Evolutionary conservation across 805 yeast species (phyloP).

Genomic region (Sugiyamaella lignohabitans): DNA sequence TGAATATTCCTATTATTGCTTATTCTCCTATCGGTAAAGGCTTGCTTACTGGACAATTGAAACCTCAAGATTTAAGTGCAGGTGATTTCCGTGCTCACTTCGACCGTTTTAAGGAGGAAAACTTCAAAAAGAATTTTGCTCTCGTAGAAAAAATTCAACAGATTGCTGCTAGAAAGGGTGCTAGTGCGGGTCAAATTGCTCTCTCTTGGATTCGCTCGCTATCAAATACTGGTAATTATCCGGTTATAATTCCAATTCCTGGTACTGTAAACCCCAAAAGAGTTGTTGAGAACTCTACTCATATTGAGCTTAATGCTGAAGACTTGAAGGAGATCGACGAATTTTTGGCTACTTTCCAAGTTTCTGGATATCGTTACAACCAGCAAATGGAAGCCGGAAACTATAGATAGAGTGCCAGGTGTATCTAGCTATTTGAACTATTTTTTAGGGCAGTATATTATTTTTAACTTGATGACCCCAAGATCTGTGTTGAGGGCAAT

Average conservation of each 20-base stretch:
- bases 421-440: too few relatives aligned
- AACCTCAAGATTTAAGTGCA: constrained; percentile 42
- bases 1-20: constrained; percentile 60
- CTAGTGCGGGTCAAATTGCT: constrained; percentile 61
- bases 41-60: constrained; percentile 57
- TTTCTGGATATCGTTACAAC: constrained; percentile 52
- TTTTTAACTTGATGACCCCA: too few relatives aligned
- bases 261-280: constrained; percentile 58
- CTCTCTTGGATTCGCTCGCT: constrained; percentile 56
- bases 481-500: too few relatives aligned
- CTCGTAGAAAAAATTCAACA: constrained; percentile 45
- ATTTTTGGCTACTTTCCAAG: constrained; percentile 38
- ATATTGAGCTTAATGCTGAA: constrained; percentile 41
- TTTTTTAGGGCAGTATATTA: too few relatives aligned
- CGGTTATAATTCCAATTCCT: constrained; percentile 72
- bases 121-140: constrained; percentile 45
- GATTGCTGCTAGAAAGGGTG: constrained; percentile 41
- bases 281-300: constrained; percentile 53
- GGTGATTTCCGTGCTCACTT: constrained; percentile 48
- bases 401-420: neutral
- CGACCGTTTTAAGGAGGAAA: constrained; percentile 57
- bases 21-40: constrained; percentile 86
- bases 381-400: neutral
- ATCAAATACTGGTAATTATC: constrained; percentile 33
- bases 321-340: constrained; percentile 50